Conservation (phyloP, 2,329 filamentous ascomycete genomes). For the Botryotinia globosa region DNA sequence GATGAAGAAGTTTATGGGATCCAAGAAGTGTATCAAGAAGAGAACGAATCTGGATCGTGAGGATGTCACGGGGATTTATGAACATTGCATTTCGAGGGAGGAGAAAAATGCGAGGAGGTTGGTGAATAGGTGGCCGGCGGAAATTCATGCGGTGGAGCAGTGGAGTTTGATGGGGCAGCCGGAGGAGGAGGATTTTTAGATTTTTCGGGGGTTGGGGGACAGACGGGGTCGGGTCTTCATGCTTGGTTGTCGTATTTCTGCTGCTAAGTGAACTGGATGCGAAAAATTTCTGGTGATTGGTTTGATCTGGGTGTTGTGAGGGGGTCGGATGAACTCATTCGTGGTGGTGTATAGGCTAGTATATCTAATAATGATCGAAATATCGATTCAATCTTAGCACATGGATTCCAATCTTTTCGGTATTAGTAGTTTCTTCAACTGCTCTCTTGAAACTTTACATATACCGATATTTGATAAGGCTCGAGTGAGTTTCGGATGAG, state of each 20-base stretch:
- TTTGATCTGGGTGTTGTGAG: not conserved
- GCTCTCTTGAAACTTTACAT: rapidly evolving
- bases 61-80: not conserved
- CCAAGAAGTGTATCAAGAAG: not conserved
- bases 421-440: rapidly evolving
- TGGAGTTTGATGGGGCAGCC: not conserved
- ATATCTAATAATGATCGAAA: not conserved
- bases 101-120: not conserved
- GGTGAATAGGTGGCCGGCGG: slow-evolving; percentile 6
- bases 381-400: not conserved
- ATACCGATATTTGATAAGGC: not conserved
- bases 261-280: too few species aligned
- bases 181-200: not conserved
- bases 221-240: not conserved
- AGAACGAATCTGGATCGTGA: slow-evolving; percentile 8
- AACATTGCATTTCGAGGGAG: not conserved
- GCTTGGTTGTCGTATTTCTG: too few species aligned
- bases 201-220: too few species aligned
- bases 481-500: not conserved
- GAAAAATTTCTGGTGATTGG: too few species aligned
- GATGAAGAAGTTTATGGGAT: not conserved
- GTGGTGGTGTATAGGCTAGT: not conserved
- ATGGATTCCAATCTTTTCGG: not conserved
- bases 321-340: not conserved
- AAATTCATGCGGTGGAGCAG: slow-evolving; percentile 6